Percentiles rank a stretch among this genome's conserved stretches.
Evolutionary conservation across 768 basidiomycete species (phyloP).

Genomic region (Collybia mongolica): DNA sequence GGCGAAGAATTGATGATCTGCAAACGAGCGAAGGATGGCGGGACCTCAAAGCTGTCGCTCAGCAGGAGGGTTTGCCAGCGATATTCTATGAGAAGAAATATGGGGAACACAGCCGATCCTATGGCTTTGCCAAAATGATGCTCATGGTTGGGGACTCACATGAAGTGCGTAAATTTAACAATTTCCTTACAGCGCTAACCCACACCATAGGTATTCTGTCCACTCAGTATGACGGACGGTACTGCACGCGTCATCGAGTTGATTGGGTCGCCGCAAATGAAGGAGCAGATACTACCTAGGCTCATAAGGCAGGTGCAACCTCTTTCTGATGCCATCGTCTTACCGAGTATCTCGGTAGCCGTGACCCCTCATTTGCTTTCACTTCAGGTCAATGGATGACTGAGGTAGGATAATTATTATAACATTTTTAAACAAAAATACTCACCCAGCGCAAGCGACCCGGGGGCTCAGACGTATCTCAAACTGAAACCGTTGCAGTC

Average conservation of each 20-base stretch:
- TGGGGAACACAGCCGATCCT: constrained; percentile 56
- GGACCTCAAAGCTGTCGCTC: constrained; percentile 56
- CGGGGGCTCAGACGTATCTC: constrained; percentile 75
- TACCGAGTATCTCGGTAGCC: constrained; percentile 35
- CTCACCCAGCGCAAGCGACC: constrained; percentile 49
- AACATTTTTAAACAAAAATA: constrained; percentile 28
- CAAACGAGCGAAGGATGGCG: constrained; percentile 76
- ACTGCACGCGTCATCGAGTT: constrained; percentile 72
- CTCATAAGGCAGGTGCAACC: constrained; percentile 50
- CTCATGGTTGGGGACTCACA: constrained; percentile 65
- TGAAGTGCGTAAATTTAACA: constrained; percentile 37
- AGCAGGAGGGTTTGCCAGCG: constrained; percentile 63
- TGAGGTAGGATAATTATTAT: constrained; percentile 41
- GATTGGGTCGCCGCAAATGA: constrained; percentile 58
- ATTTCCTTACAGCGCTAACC: background rate
- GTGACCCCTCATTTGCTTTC: constrained; percentile 59
- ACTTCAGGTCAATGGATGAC: constrained; percentile 88
- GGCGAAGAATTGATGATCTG: constrained; percentile 61
- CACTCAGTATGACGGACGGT: constrained; percentile 80
- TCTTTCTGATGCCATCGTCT: background rate
- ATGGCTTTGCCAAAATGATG: constrained; percentile 65
- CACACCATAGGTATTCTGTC: constrained; percentile 57
- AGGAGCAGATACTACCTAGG: constrained; percentile 52
- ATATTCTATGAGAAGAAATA: constrained; percentile 69
- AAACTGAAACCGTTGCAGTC: constrained; percentile 64